A percentile compares a stretch with the other conserved stretches of the same genome.
Evolutionary conservation across 2,329 filamentous ascomycete species (phyloP).

Genomic region (Thelonectria discophora): DNA sequence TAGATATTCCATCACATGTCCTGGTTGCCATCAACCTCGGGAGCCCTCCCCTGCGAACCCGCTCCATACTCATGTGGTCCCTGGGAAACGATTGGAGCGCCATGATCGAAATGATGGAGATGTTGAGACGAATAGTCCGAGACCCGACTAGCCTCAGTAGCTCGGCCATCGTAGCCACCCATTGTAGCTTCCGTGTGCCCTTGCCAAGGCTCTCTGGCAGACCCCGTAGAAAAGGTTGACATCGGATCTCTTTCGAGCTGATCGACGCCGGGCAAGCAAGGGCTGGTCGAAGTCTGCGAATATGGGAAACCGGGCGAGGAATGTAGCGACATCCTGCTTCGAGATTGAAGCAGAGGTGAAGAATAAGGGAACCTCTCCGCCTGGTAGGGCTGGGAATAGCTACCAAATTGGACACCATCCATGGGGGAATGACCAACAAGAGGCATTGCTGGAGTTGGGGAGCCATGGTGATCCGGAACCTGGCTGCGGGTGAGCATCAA

Average conservation of each 20-base stretch:
- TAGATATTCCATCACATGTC: too few species aligned
- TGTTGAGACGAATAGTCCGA: not conserved
- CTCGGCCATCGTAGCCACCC: not conserved
- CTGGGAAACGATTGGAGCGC: not conserved
- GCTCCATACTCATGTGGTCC: not conserved
- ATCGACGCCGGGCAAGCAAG: not conserved
- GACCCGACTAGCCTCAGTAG: not conserved
- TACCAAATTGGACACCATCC: not conserved
- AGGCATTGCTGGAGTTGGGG: constrained; percentile 1
- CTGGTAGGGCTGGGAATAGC: not conserved
- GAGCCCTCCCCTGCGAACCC: not conserved
- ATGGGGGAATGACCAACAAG: not conserved
- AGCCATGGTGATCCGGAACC: constrained; percentile 3
- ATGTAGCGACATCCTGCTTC: not conserved
- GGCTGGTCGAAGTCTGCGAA: not conserved
- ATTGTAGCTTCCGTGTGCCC: not conserved
- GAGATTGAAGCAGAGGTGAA: constrained; percentile 4
- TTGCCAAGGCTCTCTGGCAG: not conserved
- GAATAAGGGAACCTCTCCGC: not conserved
- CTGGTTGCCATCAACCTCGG: not conserved
- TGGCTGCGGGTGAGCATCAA: constrained; percentile 25
- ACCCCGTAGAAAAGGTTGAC: too few species aligned
- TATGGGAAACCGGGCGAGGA: too few species aligned
- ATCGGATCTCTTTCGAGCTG: not conserved
- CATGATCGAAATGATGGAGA: not conserved